A percentile compares a stretch with the other conserved stretches of the same genome.
These are phyloP conservation scores for Pulveroboletus sp. DNA, from an alignment of 768 basidiomycete species.

Conservation along the genomic window DNA sequence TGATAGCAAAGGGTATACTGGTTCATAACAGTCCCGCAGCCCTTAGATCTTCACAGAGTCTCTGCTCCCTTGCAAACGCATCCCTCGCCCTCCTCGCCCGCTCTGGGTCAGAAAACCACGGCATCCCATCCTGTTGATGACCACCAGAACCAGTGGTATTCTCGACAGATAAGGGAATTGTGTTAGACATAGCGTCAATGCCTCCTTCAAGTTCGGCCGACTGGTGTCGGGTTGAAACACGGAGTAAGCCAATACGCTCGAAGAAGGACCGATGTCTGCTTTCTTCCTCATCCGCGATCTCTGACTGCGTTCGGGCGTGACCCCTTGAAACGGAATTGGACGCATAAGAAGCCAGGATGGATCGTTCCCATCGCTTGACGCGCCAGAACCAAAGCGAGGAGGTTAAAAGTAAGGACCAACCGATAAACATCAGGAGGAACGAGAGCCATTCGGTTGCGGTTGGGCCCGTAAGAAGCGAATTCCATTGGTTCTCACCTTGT, in stretches of 20 bases:
- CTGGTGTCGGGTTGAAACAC: constrained; percentile 8
- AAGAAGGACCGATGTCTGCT: constrained; percentile 27
- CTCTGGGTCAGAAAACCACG: constrained; percentile 41
- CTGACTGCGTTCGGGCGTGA: constrained; percentile 24
- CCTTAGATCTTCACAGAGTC: constrained; percentile 58
- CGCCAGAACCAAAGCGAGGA: constrained; percentile 90
- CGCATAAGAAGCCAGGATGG: constrained; percentile 55
- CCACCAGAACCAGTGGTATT: constrained; percentile 27
- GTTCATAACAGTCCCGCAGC: constrained; percentile 61
- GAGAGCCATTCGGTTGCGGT: constrained; percentile 91
- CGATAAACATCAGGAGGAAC: constrained; percentile 91
- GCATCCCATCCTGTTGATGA: constrained; percentile 30
- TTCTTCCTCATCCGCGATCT: constrained; percentile 27
- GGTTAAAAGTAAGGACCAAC: constrained; percentile 87
- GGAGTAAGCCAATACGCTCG: constrained; percentile 27
- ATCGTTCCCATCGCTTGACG: constrained; percentile 84
- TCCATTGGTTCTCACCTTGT: constrained; percentile 26
- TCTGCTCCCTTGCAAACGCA: constrained; percentile 52
- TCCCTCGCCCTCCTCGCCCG: constrained; percentile 41
- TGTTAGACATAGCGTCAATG: constrained; percentile 5
- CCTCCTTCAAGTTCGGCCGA: constrained; percentile 8
- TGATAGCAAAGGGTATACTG: constrained; percentile 1
- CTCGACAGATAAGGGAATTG: constrained; percentile 13
- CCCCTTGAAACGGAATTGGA: constrained; percentile 36
- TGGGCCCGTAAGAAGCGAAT: constrained; percentile 49